Evolutionary conservation across 805 yeast species (phyloP), one percentile per base, ranked within the genome.

Genomic region (Danielia reshetovae): DNA sequence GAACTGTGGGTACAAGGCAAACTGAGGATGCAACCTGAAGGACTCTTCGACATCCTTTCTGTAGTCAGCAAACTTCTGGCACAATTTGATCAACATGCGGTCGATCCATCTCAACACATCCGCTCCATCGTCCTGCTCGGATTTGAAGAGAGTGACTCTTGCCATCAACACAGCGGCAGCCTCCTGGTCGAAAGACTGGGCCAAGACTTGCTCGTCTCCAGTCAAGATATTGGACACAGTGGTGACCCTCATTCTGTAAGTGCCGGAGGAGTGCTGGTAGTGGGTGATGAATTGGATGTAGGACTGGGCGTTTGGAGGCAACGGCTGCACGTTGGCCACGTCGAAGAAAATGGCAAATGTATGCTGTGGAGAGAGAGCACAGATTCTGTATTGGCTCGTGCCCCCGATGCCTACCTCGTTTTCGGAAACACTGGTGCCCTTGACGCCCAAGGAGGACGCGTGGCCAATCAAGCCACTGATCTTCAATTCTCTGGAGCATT

Each of bases 101-200:
- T 93, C 98, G 42, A 87, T 81, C 97, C 97, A 90, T 60, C 95
- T 73, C 54, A 89, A 74, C 15, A 90, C 85, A 57, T 90, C 97
- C 10, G 94, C 89, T 27, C 93, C 93, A 51, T 87, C 95, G 52
- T 88, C 96, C 46, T 68, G 72, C 47, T 67, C 72, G 17, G 83
- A 75, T 59, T 88, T 88, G 71, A 75, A 82, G 29, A 90, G 88
- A 8, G 96, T 93, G 35, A 90, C 75, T 56, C 97, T 74, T 2
- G 97, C 83, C 81, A 90, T 82, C 39, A 89, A 67, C 1, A 89
- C 97, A 11, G 96, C 95, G 3, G 98, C 96, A 9, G 97, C 96
- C 62, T 93, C 97, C 70, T 93, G 97, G 64, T 93, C 99, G 59
- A 93, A 93, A n/a, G 93, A 82, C 39, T 62, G 62, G 12, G 78